Percentiles rank a stretch among this genome's conserved stretches.
Evolutionary conservation across 179 eudicot genomes (phyloP).

Genomic region (Beta corolliflora): DNA sequence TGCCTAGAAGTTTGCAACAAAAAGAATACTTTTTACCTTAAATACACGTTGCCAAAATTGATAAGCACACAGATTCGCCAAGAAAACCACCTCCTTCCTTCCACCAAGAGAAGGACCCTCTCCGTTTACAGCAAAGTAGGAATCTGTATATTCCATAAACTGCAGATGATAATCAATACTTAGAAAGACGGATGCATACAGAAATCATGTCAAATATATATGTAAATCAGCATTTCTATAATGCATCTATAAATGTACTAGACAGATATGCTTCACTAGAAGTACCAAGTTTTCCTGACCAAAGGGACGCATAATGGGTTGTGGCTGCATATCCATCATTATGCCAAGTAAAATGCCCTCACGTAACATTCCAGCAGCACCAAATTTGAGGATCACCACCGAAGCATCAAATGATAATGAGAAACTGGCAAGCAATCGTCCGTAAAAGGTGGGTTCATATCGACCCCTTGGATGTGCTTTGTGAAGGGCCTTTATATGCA

Average conservation of each 20-base stretch:
- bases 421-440: slow-evolving; percentile 72
- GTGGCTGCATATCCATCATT: slow-evolving; percentile 84
- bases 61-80: slow-evolving; percentile 76
- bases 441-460: slow-evolving; percentile 88
- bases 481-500: slow-evolving; percentile 55
- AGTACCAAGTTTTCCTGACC: slow-evolving; percentile 72
- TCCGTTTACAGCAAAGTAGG: slow-evolving; percentile 49
- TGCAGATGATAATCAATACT: slow-evolving; percentile 34
- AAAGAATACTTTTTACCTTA: slow-evolving; percentile 47
- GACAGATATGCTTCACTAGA: neutral
- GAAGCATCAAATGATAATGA: slow-evolving; percentile 89
- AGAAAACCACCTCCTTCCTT: slow-evolving; percentile 57
- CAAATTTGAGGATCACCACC: slow-evolving; percentile 76
- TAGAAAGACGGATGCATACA: slow-evolving; percentile 16
- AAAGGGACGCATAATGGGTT: slow-evolving; percentile 81
- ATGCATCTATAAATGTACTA: neutral
- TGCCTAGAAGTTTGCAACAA: slow-evolving; percentile 2
- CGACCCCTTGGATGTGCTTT: slow-evolving; percentile 72
- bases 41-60: slow-evolving; percentile 84
- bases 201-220: neutral
- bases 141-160: slow-evolving; percentile 56
- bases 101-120: slow-evolving; percentile 48
- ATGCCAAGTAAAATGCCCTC: slow-evolving; percentile 91
- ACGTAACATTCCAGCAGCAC: slow-evolving; percentile 68
- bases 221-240: neutral